Evolutionary conservation across 1,139 yeast species (phyloP).

Genomic region (Nematodospora anomalae): DNA sequence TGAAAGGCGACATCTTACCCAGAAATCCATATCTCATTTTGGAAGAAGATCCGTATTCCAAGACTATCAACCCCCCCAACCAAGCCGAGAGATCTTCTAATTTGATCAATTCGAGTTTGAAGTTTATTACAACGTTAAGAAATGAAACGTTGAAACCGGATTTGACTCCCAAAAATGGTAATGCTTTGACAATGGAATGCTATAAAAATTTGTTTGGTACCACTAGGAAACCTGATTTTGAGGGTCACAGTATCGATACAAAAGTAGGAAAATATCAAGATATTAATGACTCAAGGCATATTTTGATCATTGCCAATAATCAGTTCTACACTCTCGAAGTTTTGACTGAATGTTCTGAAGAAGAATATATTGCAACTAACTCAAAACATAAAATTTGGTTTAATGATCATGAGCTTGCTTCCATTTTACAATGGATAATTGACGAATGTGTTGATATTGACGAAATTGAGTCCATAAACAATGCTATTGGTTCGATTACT

Average conservation of each 20-base stretch:
- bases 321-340: slow-evolving; percentile 66
- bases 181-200: slow-evolving; percentile 65
- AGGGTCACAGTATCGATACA: slow-evolving; percentile 25
- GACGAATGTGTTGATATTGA: slow-evolving; percentile 42
- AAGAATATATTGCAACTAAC: slow-evolving; percentile 24
- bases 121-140: slow-evolving; percentile 62
- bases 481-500: slow-evolving; percentile 69
- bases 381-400: slow-evolving; percentile 41
- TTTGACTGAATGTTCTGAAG: slow-evolving; percentile 38
- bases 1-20: slow-evolving; percentile 66
- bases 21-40: slow-evolving; percentile 71
- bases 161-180: slow-evolving; percentile 48
- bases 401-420: slow-evolving; percentile 55
- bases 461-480: slow-evolving; percentile 43
- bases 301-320: slow-evolving; percentile 58
- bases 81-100: slow-evolving; percentile 70
- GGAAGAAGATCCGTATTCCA: slow-evolving; percentile 68
- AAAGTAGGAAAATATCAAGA: slow-evolving; percentile 29
- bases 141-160: slow-evolving; percentile 57
- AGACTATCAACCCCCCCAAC: slow-evolving; percentile 56
- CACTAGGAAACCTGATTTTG: slow-evolving; percentile 55
- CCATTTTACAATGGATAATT: slow-evolving; percentile 50
- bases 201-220: slow-evolving; percentile 67
- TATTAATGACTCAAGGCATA: slow-evolving; percentile 43
- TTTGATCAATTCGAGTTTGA: slow-evolving; percentile 61